Evolutionary conservation across 805 yeast genomes (phyloP), one percentile per base, ranked within the genome.

Genomic region (Candida yuanshanica): DNA sequence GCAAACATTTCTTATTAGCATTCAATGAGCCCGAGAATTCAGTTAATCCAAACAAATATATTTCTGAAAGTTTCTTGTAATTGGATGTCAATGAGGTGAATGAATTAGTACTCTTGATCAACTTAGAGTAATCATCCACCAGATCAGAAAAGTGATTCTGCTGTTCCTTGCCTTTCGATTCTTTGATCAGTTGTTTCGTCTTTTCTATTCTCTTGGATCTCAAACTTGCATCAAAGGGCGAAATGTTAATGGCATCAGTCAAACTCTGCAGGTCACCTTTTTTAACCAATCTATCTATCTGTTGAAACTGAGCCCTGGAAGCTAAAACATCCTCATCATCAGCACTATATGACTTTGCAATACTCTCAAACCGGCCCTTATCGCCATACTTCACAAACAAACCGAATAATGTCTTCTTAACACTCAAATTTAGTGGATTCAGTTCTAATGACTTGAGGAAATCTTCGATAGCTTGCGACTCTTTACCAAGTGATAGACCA

Each of bases 1-100:
- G 79, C 37, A 91, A 64, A 58, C 97, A 89, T 47, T 74, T 79
- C 49, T 81, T 75, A 20, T 81, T 66, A 31, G 70, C 67, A 44
- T 60, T 68, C 51, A 74, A 62, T 0, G 83, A 72, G 20, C 69
- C 68, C 13, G 75, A 75, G 44, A 71, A 76, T 32, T 77, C 76
- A 29, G 68, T 65, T 31, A 78, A 66, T 7, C 79, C 72, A 50
- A 70, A 79, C 37, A 74, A 60, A 42, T 74, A 74, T 17, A 77
- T 57, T 1, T 62, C 53, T 2, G 72, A 50, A 11, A 62, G 49
- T 6, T 51, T 45, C 42, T 60, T 52, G n/a, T 63, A 50, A 4
- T 49, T 43, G 1, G 64, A 43, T 20, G 43, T 62, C 55, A 24
- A 54, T 45, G 3, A 53, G 46, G 21, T 66, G 43, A 27, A 52